A percentile compares a stretch with the other conserved stretches of the same genome.
Conservation (phyloP, 2,329 filamentous ascomycete species). For the Colletotrichum abscissum region DNA sequence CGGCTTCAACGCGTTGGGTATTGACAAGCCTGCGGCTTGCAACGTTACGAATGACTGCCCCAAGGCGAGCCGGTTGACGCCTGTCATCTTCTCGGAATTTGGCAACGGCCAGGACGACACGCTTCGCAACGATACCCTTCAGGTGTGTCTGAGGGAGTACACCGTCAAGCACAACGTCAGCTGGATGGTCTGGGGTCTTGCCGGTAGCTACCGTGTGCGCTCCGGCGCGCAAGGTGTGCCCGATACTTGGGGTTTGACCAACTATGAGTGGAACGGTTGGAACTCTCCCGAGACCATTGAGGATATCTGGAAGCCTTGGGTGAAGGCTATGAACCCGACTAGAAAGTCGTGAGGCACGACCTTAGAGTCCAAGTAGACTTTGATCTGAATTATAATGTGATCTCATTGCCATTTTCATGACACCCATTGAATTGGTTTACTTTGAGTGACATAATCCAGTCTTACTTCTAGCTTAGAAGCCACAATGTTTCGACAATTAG, state of each 20-base stretch:
- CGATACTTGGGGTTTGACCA: conserved; percentile 62
- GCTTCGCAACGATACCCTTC: conserved; percentile 43
- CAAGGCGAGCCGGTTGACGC: conserved; percentile 52
- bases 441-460: neutral
- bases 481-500: neutral
- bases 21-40: conserved; percentile 15
- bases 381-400: neutral
- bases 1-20: conserved; percentile 58
- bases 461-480: too few species aligned
- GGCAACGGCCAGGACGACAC: conserved; percentile 59
- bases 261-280: conserved; percentile 59
- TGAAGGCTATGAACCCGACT: conserved; percentile 53
- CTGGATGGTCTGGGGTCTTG: conserved; percentile 63
- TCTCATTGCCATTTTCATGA: neutral
- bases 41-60: conserved; percentile 55
- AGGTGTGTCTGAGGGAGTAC: conserved; percentile 57
- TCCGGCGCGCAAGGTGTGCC: conserved; percentile 55
- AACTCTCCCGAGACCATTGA: conserved; percentile 56
- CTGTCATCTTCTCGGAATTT: conserved; percentile 60
- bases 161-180: conserved; percentile 56
- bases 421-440: neutral
- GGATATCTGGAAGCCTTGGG: conserved; percentile 63
- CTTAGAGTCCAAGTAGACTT: neutral
- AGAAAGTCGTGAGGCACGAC: conserved; percentile 42
- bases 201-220: conserved; percentile 61